These are phyloP conservation scores for Hyphopichia burtonii DNA, from an alignment of 1,139 yeast genomes.

Conservation along the genomic window DNA sequence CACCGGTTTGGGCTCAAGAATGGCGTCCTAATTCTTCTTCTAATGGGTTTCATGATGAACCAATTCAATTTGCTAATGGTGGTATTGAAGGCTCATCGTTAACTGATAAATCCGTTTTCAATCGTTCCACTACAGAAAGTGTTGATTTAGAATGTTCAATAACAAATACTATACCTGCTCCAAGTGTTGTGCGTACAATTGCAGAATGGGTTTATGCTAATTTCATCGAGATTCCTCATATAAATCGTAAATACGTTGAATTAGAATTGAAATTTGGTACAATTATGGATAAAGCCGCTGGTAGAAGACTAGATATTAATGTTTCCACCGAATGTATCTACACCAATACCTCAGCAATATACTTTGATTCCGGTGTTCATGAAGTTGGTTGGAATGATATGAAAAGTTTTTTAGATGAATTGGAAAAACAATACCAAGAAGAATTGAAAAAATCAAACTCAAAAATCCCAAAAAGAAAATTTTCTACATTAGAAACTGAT, in stretches of 20 bases:
- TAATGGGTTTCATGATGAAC: conserved; percentile 8
- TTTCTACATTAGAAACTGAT: conserved; percentile 40
- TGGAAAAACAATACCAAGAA: conserved; percentile 49
- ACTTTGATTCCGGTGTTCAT: conserved; percentile 70
- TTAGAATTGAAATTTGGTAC: conserved; percentile 82
- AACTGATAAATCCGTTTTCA: conserved; percentile 35
- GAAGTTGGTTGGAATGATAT: conserved; percentile 65
- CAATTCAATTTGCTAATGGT: not conserved
- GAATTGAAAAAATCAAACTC: conserved; percentile 21
- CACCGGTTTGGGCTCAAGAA: conserved; percentile 84
- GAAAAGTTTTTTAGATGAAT: conserved; percentile 54
- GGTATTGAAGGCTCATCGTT: conserved; percentile 9
- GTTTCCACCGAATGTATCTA: conserved; percentile 75
- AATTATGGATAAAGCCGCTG: conserved; percentile 64
- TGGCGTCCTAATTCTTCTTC: conserved; percentile 40
- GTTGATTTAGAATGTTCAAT: conserved; percentile 57
- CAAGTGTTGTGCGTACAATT: conserved; percentile 75
- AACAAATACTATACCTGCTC: conserved; percentile 75
- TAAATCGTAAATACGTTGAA: conserved; percentile 64
- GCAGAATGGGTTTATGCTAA: conserved; percentile 91
- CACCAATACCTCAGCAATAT: conserved; percentile 55
- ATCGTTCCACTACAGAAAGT: conserved; percentile 33
- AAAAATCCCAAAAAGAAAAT: conserved; percentile 36
- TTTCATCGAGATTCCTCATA: conserved; percentile 59
- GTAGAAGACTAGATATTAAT: conserved; percentile 65